Evolutionary conservation across 2,329 filamentous ascomycete genomes (phyloP), one percentile per base, ranked within the genome.

Genomic region (Thelonectria discophora): DNA sequence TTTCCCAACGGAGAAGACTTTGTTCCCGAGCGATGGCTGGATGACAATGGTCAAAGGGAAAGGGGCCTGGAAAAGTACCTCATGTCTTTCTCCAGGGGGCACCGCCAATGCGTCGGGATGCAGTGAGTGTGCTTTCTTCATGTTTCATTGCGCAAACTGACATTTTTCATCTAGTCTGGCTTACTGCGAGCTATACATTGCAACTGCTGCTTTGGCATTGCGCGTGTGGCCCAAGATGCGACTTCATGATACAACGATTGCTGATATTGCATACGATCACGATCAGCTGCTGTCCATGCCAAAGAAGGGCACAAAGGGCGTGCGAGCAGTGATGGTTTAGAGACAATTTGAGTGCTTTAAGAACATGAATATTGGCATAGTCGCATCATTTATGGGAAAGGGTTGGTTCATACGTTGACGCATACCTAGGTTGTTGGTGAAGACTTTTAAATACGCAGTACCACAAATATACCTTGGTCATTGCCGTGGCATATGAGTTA

Each of bases 81-180:
- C 43, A 63, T 80, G 5, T 52, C 77, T 1, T 81, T 81, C 53
- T 76, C 74, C 3, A 79, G 74, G 61, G 79, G 77, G 8, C 69
- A 71, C 12, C 66, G 79, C 27, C 65, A 66, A 30, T 81, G 79
- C 57, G 54, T 81, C 1, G 79, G 79, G 15, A 62, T 60, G 48
- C 51, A 62, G 63, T 65, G 27, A 58, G 63, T 54, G 3, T 8
- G 27, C 34, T 34, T 18, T 27, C 6, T 46, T 18, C 3, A 21
- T 55, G 32, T 40, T 17, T 53, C 42, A 40, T 27, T 18, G 42
- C 39, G 5, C 46, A 39, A 54, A 15, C 58, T 66, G 10, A 64
- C 17, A 5, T 24, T 48, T 39, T 21, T 52, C 8, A 10, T 5
- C 3, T 27, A 62, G 71, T 27, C 39, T 73, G 37, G 70, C 70